Evolutionary conservation across 1,284 basidiomycete species (phyloP), one percentile per base, ranked within the genome.

Genomic region (Puccinia brachypodii): DNA sequence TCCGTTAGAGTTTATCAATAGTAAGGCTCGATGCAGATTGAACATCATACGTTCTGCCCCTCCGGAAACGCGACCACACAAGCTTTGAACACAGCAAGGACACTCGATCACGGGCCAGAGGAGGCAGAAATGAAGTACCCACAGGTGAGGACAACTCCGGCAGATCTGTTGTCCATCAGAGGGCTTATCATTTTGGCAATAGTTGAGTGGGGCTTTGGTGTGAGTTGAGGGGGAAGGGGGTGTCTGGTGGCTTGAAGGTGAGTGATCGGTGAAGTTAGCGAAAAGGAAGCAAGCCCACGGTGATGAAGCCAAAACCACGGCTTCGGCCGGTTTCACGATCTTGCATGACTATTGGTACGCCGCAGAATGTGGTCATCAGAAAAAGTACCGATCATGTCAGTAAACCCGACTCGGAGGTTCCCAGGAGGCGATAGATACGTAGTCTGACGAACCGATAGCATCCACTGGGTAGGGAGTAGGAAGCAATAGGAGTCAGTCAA

Each of bases 241-340:
- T 50, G 56, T 19, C 13, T 31, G 60, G n/a, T 64, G 60, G 42
- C 25, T 44, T 47, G 38, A 28, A 42, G 60, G 42, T 33, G 31
- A 42, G 25, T 9, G 28, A 19, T 76, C 56, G 42, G 22, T 47
- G 42, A n/a, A 50, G 75, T 58, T 14, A 47, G 25, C 16, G 47
- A 66, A 71, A 69, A 74, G 36, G 53, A 78, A 69, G 44, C 64
- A 38, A 69, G 64, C 76, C 47, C 64, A 78, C 76, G 44, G 76
- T 78, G 47, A 98, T 95, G 88, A 97, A 97, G 83, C 95, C 95
- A 87, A 98, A 98, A 87, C 95, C 94, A 86, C 95, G 94, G 85
- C 95, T 96, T 86, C 95, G 94, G 84, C 94, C 93, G 84, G 95
- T 96, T 87, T 96, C 95, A 86, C 95, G 94, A 89, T 97, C 95